These are phyloP conservation scores for Mycena crocata DNA, from an alignment of 768 basidiomycete species.

Conservation along the genomic window DNA sequence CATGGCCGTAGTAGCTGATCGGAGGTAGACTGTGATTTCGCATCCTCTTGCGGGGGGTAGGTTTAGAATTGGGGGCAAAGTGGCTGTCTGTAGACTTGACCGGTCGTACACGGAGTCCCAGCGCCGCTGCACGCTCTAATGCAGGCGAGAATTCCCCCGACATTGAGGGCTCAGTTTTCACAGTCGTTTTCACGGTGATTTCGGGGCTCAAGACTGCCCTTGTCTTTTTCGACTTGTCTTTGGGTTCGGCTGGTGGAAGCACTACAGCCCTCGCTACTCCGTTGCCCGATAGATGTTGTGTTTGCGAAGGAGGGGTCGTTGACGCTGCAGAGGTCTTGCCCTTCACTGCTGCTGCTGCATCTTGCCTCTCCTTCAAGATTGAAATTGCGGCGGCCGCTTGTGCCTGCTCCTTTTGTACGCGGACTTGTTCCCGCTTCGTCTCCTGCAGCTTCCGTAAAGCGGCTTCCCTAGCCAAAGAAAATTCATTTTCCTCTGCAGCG, in stretches of 20 bases:
- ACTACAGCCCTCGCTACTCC: background rate
- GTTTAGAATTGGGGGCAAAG: conserved; percentile 15
- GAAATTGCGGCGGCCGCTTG: conserved; percentile 41
- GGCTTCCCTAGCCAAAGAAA: conserved; percentile 40
- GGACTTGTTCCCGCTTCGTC: conserved; percentile 43
- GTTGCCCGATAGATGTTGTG: conserved; percentile 16
- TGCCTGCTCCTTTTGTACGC: conserved; percentile 44
- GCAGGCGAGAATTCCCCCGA: conserved; percentile 14
- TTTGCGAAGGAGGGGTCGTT: conserved; percentile 6
- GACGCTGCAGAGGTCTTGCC: conserved; percentile 18
- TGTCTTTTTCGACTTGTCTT: conserved; percentile 25
- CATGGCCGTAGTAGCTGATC: background rate
- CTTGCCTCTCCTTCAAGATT: conserved; percentile 42
- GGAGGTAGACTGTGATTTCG: conserved; percentile 21
- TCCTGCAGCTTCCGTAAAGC: conserved; percentile 46
- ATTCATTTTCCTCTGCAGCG: conserved; percentile 33
- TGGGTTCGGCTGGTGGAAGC: conserved; percentile 18
- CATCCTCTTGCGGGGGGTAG: conserved; percentile 14
- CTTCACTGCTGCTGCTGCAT: conserved; percentile 34
- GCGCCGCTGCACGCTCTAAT: conserved; percentile 26
- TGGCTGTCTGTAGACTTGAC: background rate
- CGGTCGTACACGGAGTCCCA: conserved; percentile 26
- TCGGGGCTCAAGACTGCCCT: conserved; percentile 27
- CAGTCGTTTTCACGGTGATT: background rate
- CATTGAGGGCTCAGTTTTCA: background rate